Evolutionary conservation across 139 green algal species (phyloP).

Genomic region (Chlorella vulgaris): DNA sequence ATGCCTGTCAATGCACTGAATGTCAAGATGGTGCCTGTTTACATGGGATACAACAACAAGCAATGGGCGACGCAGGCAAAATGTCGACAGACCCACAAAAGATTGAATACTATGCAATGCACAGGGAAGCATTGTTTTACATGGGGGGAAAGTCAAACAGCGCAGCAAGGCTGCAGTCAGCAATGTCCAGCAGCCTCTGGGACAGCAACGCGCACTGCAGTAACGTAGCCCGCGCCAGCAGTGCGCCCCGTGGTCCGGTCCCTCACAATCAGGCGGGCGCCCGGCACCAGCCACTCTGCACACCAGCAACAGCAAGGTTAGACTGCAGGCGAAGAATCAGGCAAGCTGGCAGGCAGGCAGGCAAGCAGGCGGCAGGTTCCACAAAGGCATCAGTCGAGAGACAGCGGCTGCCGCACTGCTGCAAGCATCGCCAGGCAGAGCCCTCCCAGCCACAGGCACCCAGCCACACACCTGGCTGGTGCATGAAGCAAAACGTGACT

Average conservation of each 20-base stretch:
- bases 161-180: not conserved
- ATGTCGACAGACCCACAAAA: too few species aligned
- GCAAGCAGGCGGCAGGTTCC: not conserved
- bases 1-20: too few species aligned
- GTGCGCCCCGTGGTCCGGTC: constrained; percentile 44
- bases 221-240: constrained; percentile 6
- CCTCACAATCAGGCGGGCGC: constrained; percentile 64
- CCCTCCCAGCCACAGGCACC: not conserved
- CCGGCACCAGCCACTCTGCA: constrained; percentile 78
- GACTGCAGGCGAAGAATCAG: not conserved
- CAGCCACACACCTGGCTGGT: constrained; percentile 40
- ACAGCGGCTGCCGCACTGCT: too few species aligned
- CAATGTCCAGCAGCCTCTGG: not conserved
- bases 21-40: too few species aligned
- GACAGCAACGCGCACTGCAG: not conserved
- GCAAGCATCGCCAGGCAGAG: too few species aligned
- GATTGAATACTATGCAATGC: too few species aligned
- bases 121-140: too few species aligned
- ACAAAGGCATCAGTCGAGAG: too few species aligned
- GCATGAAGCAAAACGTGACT: constrained; percentile 62
- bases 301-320: too few species aligned
- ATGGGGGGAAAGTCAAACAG: too few species aligned
- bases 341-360: not conserved
- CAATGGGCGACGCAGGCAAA: too few species aligned
- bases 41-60: too few species aligned